Base-by-base conservation (phyloP, 1,139 yeast genomes). In the Tardiomyces blankii region DNA sequence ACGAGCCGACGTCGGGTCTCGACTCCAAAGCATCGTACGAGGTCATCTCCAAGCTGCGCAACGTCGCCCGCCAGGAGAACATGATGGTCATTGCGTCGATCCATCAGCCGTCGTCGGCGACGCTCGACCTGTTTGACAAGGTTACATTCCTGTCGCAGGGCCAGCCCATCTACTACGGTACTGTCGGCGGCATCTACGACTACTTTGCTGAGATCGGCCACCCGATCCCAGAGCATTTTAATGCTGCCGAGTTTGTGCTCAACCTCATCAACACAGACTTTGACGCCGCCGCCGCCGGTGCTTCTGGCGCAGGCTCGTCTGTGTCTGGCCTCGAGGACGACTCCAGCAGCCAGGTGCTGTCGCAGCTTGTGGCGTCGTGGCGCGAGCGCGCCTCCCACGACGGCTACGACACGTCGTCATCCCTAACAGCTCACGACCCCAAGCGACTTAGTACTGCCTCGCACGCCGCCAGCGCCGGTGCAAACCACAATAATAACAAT, bases 161-260 rank as follows among this genome's bases (percentile, higher is more conserved):
- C 3, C 58, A 74, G 40, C 51, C 70, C 35, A 69, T 73, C 12
- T 74, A 68, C 55, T 70, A 57, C 50, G 78, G 78, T 1, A 60
- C 60, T 41, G 56, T 70, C 41, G 50, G 49, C 1, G 63, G 62
- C 14, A 60, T 73, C 52, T 78, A 77, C 49, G 75, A 73, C 52
- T 55, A 54, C 41, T 49, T 53, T 41, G 44, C 43, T 8, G 16
- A 40, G 8, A 39, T 50, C 14, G 47, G 46, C 14, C 44, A 44
- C 30, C 51, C 49, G n/a, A 45, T 12, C 54, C 60, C 44, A 43
- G 51, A 2, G 65, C 70, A 52, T 68, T 70, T 51, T 12, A 60
- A 61, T 33, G 56, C 65, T 8, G 66, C 71, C 1, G 73, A 68
- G 47, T 64, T 51, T 47, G 55, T 66, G 23, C 54, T 68, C 40